A percentile compares a stretch with the other conserved stretches of the same genome.
These are phyloP conservation scores for Solanum megistacrolobum DNA, from an alignment of 257 asterid genomes.

Conservation along the genomic window DNA sequence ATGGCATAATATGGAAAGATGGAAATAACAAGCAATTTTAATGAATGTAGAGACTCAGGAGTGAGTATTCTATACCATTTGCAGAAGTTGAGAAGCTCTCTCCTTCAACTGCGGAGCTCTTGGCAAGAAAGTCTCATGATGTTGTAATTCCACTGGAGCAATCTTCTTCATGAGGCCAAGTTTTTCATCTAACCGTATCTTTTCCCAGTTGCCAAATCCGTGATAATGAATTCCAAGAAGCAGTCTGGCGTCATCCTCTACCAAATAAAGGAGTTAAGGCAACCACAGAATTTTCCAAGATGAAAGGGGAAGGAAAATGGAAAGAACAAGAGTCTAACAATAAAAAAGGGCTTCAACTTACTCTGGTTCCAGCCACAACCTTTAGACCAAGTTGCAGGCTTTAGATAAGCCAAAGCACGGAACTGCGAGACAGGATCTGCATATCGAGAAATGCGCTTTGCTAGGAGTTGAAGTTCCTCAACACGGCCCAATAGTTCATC, in stretches of 20 bases:
- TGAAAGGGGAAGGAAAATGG: neutral
- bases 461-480: constrained; percentile 92
- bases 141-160: constrained; percentile 99
- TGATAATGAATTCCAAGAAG: constrained; percentile 88
- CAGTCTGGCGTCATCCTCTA: constrained; percentile 99
- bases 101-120: constrained; percentile 98
- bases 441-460: constrained; percentile 81
- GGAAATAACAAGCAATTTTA: neutral
- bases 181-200: constrained; percentile 71
- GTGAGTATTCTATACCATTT: constrained; percentile 56
- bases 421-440: constrained; percentile 85
- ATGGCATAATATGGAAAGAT: constrained; percentile 1
- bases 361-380: constrained; percentile 99
- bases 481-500: constrained; percentile 85
- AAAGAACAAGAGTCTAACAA: neutral
- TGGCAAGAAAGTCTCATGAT: constrained; percentile 94
- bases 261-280: constrained; percentile 8
- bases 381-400: constrained; percentile 96
- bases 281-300: neutral
- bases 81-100: constrained; percentile 88
- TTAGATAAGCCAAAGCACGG: constrained; percentile 71
- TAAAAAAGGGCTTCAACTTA: constrained; percentile 29
- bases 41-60: neutral
- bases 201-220: constrained; percentile 99
- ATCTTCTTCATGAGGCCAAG: constrained; percentile 91